Evolutionary conservation across 2,329 filamentous ascomycete genomes (phyloP).

Genomic region (Ascochyta koolunga): DNA sequence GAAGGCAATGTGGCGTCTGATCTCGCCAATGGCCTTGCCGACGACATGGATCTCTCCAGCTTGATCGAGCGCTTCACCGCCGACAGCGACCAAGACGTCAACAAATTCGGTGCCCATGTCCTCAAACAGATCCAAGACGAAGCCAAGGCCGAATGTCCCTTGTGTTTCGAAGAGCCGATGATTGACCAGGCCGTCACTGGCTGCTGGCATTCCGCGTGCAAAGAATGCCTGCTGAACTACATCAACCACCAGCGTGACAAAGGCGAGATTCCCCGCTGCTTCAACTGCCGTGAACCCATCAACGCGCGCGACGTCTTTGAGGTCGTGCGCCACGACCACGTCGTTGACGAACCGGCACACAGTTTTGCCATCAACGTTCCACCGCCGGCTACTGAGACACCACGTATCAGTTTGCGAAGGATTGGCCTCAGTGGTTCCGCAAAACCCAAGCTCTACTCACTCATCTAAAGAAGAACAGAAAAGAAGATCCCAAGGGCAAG

Average conservation of each 20-base stretch:
- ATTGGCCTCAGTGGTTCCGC: constrained; percentile 76
- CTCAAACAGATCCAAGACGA: constrained; percentile 91
- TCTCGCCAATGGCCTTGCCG: constrained; percentile 78
- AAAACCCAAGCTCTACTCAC: constrained; percentile 83
- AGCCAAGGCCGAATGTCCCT: constrained; percentile 85
- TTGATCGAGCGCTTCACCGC: constrained; percentile 85
- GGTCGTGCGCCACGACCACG: constrained; percentile 79
- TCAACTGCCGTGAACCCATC: constrained; percentile 85
- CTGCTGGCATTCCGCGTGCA: constrained; percentile 98
- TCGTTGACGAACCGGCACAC: constrained; percentile 54
- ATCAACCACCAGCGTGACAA: constrained; percentile 86
- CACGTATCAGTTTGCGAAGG: constrained; percentile 65
- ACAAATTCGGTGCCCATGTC: constrained; percentile 83
- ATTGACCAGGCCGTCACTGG: constrained; percentile 90
- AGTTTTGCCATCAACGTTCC: constrained; percentile 37
- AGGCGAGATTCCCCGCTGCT: constrained; percentile 78
- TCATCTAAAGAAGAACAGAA: constrained; percentile 73
- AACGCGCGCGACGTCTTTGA: constrained; percentile 88
- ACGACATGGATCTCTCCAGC: constrained; percentile 93
- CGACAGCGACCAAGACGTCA: constrained; percentile 63
- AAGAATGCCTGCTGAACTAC: constrained; percentile 86
- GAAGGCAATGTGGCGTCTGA: constrained; percentile 80
- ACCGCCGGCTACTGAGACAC: constrained; percentile 40
- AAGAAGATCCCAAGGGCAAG: constrained; percentile 72
- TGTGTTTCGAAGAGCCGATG: constrained; percentile 96